Conservation (phyloP, 495 filamentous ascomycete genomes). For the Glonium stellatum region DNA sequence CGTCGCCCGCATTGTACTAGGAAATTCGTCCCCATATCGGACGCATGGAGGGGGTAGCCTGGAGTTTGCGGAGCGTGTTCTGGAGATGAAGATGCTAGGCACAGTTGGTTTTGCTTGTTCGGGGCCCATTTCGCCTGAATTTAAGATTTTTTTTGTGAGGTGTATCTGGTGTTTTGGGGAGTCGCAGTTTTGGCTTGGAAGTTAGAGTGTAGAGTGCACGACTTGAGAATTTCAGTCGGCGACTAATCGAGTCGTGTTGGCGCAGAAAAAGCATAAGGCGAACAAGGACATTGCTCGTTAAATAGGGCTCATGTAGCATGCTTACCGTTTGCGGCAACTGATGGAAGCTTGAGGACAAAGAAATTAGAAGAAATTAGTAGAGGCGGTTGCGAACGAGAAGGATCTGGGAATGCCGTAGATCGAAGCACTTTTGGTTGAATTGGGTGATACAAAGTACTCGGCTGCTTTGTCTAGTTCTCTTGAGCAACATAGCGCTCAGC, state of each 20-base stretch:
- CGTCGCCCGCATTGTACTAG: neutral
- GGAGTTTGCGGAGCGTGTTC: neutral
- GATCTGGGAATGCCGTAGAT: neutral
- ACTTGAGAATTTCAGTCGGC: neutral
- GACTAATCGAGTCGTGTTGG: neutral
- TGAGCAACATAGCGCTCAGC: neutral
- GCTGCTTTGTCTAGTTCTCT: neutral
- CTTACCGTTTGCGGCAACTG: neutral
- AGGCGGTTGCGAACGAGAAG: neutral
- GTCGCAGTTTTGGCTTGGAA: neutral
- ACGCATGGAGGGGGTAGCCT: neutral
- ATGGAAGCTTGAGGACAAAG: neutral
- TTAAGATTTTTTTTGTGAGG: neutral
- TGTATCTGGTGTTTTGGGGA: neutral
- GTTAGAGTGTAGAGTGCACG: neutral
- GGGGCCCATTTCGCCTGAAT: neutral
- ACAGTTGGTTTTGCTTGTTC: neutral
- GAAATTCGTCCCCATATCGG: neutral
- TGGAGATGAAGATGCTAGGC: neutral
- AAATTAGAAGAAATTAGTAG: neutral
- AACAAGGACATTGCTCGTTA: constrained; percentile 1
- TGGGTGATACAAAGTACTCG: neutral
- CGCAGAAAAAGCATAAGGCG: neutral
- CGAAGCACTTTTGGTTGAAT: neutral
- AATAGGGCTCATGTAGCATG: neutral